Conservation (phyloP, 495 filamentous ascomycete genomes). For the Pyronema omphalodes region DNA sequence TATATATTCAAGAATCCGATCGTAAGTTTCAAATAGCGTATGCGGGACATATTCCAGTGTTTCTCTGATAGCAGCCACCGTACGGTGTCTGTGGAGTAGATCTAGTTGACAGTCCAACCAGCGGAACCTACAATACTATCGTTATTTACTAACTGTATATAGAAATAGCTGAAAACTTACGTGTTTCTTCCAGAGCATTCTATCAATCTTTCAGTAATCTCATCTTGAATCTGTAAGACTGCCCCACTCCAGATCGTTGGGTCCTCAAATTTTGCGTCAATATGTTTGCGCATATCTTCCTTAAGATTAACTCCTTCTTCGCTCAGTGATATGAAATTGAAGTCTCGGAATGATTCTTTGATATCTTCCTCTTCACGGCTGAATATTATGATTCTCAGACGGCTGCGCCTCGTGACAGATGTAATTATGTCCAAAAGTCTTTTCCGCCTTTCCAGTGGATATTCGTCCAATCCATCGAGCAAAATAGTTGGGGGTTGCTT, state of each 20-base stretch:
- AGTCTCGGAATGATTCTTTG: neutral
- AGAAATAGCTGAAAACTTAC: neutral
- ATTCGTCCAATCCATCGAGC: neutral
- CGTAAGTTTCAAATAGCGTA: constrained; percentile 25
- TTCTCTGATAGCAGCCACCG: constrained; percentile 7
- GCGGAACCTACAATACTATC: constrained; percentile 26
- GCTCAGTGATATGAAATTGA: neutral
- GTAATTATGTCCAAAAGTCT: neutral
- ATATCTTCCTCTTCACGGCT: neutral
- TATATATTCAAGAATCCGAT: constrained; percentile 22
- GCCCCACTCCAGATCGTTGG: neutral
- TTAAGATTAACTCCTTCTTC: neutral
- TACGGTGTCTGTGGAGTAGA: constrained; percentile 12
- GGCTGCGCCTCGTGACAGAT: neutral
- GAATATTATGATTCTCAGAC: neutral
- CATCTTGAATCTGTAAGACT: neutral
- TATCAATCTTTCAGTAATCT: neutral
- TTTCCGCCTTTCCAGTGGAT: neutral
- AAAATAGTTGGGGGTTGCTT: neutral
- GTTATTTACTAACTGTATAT: neutral
- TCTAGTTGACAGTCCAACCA: constrained; percentile 28
- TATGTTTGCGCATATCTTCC: neutral
- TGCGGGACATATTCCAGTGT: constrained; percentile 23
- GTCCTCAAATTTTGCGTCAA: neutral
- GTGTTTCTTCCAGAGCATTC: neutral